Percentiles rank a stretch among this genome's conserved stretches.
phyloP scores from a whole-genome alignment of 108 stramenopile genomes.

The Conticribra guillardii region DNA sequence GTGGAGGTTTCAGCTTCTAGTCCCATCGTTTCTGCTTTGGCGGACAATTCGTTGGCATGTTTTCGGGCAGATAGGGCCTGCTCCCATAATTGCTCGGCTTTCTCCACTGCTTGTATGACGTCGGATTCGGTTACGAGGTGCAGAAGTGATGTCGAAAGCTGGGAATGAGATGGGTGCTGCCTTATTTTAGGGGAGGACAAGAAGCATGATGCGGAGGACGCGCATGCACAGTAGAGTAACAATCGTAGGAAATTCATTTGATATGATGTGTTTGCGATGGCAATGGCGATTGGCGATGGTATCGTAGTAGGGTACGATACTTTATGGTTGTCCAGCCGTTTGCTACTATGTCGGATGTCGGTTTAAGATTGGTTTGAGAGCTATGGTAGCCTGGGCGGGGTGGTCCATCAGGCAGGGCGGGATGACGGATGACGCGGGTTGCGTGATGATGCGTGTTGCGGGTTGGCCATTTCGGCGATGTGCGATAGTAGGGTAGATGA shows the following conservation, averaged over 20 bases:
- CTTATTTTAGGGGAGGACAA: neutral
- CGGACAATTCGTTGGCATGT: slow-evolving; percentile 57
- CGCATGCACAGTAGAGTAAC: neutral
- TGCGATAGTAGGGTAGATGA: no score
- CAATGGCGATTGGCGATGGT: no score
- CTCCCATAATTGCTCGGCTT: slow-evolving; percentile 60
- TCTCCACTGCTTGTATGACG: slow-evolving; percentile 57
- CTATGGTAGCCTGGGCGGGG: no score
- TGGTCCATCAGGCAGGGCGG: no score
- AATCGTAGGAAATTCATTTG: neutral
- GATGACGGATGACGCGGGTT: no score
- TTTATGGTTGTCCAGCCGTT: no score
- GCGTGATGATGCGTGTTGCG: no score
- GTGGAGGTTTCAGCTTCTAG: slow-evolving; percentile 55
- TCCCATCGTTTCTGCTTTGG: slow-evolving; percentile 47
- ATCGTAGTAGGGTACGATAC: no score
- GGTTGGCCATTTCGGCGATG: no score
- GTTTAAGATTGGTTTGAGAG: no score
- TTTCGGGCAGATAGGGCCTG: slow-evolving; percentile 58
- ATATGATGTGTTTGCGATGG: no score
- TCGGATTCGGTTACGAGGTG: slow-evolving; percentile 61
- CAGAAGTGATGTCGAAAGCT: neutral
- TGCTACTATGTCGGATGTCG: no score
- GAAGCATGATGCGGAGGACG: neutral
- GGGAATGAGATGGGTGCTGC: neutral